Evolutionary conservation across 2,329 filamentous ascomycete species (phyloP), one percentile per base, ranked within the genome.

Genomic region (Stromatinia cepivora): DNA sequence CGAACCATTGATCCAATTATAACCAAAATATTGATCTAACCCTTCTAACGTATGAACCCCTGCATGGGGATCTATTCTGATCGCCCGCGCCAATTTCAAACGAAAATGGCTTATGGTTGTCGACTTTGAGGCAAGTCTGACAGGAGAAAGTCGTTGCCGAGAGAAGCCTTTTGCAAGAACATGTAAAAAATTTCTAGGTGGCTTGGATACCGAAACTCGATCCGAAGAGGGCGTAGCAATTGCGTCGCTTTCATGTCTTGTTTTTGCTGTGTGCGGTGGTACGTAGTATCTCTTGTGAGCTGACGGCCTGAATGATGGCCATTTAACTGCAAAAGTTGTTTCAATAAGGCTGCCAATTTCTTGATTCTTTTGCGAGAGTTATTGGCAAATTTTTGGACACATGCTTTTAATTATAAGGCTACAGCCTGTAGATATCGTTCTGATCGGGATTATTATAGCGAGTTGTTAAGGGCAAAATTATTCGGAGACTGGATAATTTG

Each of bases 181-280:
- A 20, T 63, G 31, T 39, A 17, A 36, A 42, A 52, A 22, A 36
- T 52, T 17, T 52, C 3, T 39, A 28, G n/a, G 22, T 20, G 22
- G 5, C 46, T n/a, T 34, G 61, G 15, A 61, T 52, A 62, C 45
- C 62, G 66, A 62, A 67, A 67, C 34, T 9, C 15, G 34, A 42
- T 53, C 36, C 62, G 56, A 67, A 39, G 22, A 62, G 56, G 66
- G 66, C 31, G 66, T 34, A 67, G 66, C 17, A 64, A 39, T 39
- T 39, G 34, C 39, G 45, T 31, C 15, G 34, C 31, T 62, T 53
- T n/a, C 13, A 48, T 62, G 34, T 61, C 25, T 54, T 42, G 4
- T n/a, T 45, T 22, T 39, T 39, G 45, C 39, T 67, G 31, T 17
- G 10, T 48, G 45, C 25, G 53, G 66, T 42, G 45, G 20, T 42